Percentiles rank a stretch among this genome's conserved stretches.
Evolutionary conservation across 441 rosid genomes (phyloP).

Genomic region (Melastoma candidum): DNA sequence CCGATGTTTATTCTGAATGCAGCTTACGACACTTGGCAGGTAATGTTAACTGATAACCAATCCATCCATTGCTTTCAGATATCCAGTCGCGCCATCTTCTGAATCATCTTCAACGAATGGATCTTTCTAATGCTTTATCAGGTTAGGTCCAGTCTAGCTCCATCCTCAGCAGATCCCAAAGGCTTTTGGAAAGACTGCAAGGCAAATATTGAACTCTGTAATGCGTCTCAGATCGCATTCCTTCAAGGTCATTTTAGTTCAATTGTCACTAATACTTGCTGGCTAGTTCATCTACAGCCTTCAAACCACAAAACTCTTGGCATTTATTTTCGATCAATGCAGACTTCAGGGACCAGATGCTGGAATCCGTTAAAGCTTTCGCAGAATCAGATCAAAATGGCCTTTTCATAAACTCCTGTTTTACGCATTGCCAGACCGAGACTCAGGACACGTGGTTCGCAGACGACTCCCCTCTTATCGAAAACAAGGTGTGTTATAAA

Average conservation of each 20-base stretch:
- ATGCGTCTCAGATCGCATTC: constrained; percentile 9
- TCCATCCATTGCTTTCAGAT: too few species aligned
- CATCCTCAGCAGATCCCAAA: constrained; percentile 9
- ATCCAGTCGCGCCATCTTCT: too few species aligned
- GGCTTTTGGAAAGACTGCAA: constrained; percentile 13
- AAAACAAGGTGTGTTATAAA: constrained; percentile 16
- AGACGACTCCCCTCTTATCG: constrained; percentile 17
- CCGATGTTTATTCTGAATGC: constrained; percentile 10
- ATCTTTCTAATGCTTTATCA: constrained; percentile 1
- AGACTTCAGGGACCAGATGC: constrained; percentile 28
- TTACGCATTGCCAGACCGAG: constrained; percentile 29
- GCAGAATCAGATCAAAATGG: constrained; percentile 18
- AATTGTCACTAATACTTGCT: too few species aligned
- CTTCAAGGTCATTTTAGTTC: constrained; percentile 7
- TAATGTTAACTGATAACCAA: background rate
- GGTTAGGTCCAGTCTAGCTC: constrained; percentile 15
- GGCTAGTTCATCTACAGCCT: too few species aligned
- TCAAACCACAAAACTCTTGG: too few species aligned
- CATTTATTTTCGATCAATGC: background rate
- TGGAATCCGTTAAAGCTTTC: constrained; percentile 17
- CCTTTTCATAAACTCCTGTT: constrained; percentile 25
- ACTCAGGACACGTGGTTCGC: constrained; percentile 30
- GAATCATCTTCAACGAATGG: background rate
- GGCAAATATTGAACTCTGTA: constrained; percentile 9
- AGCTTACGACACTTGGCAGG: constrained; percentile 19